phyloP scores from a whole-genome alignment of 2,329 filamentous ascomycete genomes.

The Colletotrichum tabaci region DNA sequence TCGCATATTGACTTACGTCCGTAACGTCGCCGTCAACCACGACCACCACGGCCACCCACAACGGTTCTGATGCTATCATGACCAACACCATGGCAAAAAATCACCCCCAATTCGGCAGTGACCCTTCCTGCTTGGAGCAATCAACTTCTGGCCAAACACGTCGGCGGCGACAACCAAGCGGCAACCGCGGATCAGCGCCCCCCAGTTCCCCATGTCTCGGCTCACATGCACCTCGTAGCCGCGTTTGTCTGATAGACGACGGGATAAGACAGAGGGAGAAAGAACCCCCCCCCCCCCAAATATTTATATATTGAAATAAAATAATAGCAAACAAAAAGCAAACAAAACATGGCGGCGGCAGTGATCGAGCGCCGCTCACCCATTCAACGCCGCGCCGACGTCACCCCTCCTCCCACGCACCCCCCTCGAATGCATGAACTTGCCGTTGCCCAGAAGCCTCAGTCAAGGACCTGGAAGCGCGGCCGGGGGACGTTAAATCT shows the following conservation, averaged over 20 bases:
- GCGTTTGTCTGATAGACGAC: neutral
- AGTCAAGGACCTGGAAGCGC: neutral
- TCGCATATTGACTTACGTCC: constrained; percentile 21
- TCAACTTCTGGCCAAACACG: neutral
- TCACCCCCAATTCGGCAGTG: too few relatives aligned
- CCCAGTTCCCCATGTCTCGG: constrained; percentile 21
- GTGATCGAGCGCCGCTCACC: neutral
- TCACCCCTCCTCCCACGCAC: neutral
- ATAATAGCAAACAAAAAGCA: neutral
- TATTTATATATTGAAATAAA: too few relatives aligned
- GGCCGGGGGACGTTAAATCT: too few relatives aligned
- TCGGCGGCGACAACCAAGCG: neutral
- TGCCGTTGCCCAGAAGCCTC: neutral
- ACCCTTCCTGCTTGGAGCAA: neutral
- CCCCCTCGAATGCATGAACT: neutral
- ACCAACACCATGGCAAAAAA: neutral
- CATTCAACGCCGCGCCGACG: neutral
- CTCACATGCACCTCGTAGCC: neutral
- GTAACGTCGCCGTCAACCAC: constrained; percentile 2
- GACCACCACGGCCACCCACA: too few relatives aligned
- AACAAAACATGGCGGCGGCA: neutral
- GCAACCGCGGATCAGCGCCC: constrained; percentile 12
- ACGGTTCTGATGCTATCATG: too few relatives aligned
- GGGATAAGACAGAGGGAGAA: neutral
- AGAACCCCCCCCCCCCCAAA: too few relatives aligned